phyloP scores from a whole-genome alignment of 2,329 filamentous ascomycete genomes.

The Botrytis porri region DNA sequence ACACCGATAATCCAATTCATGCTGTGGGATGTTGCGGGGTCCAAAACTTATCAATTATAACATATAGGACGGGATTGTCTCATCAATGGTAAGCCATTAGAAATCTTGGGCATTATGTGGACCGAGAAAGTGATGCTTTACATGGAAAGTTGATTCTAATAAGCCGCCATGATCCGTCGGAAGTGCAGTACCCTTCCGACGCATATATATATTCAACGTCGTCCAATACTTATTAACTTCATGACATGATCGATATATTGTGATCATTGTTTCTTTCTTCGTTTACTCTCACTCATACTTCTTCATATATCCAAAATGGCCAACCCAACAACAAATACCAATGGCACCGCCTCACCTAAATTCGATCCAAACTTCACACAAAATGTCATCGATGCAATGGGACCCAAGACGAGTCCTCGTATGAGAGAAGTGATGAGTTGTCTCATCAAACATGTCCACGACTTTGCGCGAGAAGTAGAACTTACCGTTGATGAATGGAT shows the following conservation, averaged over 20 bases:
- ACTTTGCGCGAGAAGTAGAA: constrained; percentile 57
- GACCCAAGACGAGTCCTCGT: constrained; percentile 56
- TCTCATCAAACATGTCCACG: constrained; percentile 55
- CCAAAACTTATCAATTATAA: neutral
- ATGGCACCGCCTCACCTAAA: constrained; percentile 4
- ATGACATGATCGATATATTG: neutral
- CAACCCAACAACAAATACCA: neutral
- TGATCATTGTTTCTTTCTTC: neutral
- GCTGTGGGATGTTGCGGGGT: neutral
- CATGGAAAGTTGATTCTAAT: neutral
- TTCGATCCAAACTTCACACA: constrained; percentile 56
- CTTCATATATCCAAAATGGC: neutral
- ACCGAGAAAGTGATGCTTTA: neutral
- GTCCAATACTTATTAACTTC: neutral
- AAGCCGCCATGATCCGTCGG: neutral
- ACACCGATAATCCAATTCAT: neutral
- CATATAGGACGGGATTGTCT: neutral
- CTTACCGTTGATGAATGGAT: constrained; percentile 59
- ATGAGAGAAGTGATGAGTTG: constrained; percentile 54
- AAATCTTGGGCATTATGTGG: neutral
- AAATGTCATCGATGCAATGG: constrained; percentile 59
- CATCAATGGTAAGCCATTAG: constrained; percentile 1
- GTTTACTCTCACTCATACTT: neutral
- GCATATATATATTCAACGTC: neutral
- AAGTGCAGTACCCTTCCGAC: constrained; percentile 12